These are phyloP conservation scores for Tulasnella sp. DNA, from an alignment of 768 basidiomycete genomes.

Conservation along the genomic window DNA sequence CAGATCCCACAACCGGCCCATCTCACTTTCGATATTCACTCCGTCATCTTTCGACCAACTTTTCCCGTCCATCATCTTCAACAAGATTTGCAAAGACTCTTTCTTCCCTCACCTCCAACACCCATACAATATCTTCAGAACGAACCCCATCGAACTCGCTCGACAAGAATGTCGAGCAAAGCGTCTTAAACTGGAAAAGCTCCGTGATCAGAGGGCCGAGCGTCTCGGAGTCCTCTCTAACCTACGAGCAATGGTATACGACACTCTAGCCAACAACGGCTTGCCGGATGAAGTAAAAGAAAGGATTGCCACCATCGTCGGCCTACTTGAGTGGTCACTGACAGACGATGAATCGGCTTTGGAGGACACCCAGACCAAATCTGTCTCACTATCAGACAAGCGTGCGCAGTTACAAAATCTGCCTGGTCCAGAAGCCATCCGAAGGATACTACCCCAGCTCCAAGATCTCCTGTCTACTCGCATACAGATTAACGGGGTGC, in stretches of 20 bases:
- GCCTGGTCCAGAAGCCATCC: constrained; percentile 16
- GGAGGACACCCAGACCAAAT: constrained; percentile 14
- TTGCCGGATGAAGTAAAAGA: not conserved
- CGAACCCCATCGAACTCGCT: constrained; percentile 50
- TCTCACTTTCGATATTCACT: constrained; percentile 38
- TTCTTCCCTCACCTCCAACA: constrained; percentile 59
- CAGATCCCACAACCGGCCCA: constrained; percentile 25
- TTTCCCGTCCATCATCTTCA: constrained; percentile 36
- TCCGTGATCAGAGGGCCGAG: constrained; percentile 60
- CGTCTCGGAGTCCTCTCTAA: constrained; percentile 52
- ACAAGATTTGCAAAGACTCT: constrained; percentile 37
- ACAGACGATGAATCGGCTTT: constrained; percentile 13
- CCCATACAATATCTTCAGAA: constrained; percentile 28
- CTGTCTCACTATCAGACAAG: constrained; percentile 18
- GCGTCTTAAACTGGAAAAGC: constrained; percentile 44
- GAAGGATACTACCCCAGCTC: constrained; percentile 20
- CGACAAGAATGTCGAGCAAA: constrained; percentile 59
- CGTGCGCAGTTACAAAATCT: constrained; percentile 1
- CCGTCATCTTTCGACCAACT: constrained; percentile 40
- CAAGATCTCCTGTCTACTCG: constrained; percentile 25
- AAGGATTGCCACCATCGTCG: not conserved
- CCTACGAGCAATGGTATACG: constrained; percentile 34
- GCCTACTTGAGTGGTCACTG: constrained; percentile 30
- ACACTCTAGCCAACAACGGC: constrained; percentile 4
- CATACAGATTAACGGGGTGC: constrained; percentile 27